phyloP scores from a whole-genome alignment of 176 grass and related monocot species.

The Phoenix roebelenii region DNA sequence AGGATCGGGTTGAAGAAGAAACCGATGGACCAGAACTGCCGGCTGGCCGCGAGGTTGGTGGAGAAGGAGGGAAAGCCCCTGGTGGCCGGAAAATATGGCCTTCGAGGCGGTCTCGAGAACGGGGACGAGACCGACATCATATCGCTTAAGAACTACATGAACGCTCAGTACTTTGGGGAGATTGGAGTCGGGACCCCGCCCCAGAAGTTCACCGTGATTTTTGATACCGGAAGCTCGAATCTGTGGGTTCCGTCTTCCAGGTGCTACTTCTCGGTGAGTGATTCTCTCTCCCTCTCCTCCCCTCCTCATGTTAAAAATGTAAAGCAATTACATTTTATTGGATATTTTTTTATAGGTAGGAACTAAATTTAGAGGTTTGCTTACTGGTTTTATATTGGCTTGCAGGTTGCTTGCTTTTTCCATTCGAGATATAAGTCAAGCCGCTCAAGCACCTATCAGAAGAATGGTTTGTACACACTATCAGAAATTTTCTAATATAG shows the following conservation, averaged over 20 bases:
- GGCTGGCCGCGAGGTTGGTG: conserved; percentile 32
- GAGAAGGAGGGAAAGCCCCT: conserved; percentile 19
- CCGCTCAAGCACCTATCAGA: conserved; percentile 70
- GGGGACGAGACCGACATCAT: conserved; percentile 46
- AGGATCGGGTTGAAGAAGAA: conserved; percentile 65
- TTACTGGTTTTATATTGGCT: no score
- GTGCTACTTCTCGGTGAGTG: conserved; percentile 88
- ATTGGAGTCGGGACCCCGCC: conserved; percentile 60
- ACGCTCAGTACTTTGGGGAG: conserved; percentile 98
- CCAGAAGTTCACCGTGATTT: conserved; percentile 98
- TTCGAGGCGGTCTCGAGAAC: conserved; percentile 16
- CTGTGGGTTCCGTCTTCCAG: conserved; percentile 90
- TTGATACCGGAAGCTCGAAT: conserved; percentile 97
- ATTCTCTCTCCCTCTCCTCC: no score
- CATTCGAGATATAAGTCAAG: conserved; percentile 84
- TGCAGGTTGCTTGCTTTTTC: conserved; percentile 85
- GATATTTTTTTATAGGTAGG: no score
- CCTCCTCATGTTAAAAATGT: no score
- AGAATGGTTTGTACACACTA: conserved; percentile 47
- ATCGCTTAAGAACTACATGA: conserved; percentile 92
- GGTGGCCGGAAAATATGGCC: conserved; percentile 9
- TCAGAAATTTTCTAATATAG: no score
- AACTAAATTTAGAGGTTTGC: no score
- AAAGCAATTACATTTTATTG: no score
- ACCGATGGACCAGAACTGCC: conserved; percentile 32